Evolutionary conservation across 371 early-diverging fungal species (phyloP).

Genomic region (Fennellomyces sp.): DNA sequence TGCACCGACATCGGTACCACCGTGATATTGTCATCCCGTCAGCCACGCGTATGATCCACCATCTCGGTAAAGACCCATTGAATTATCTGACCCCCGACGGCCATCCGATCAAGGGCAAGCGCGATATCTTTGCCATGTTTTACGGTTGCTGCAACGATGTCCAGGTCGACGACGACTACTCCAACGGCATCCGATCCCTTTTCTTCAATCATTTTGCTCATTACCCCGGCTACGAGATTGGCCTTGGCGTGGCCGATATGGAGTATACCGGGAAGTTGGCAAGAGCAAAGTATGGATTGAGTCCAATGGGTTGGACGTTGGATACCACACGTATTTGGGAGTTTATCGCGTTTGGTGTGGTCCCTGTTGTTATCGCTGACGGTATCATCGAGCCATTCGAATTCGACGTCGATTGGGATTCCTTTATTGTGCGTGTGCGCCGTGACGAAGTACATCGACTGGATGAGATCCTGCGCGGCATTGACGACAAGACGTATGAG

Average conservation of each 20-base stretch:
- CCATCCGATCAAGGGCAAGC: slow-evolving; percentile 33
- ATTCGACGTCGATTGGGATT: slow-evolving; percentile 61
- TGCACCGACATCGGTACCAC: slow-evolving; percentile 44
- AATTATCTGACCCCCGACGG: slow-evolving; percentile 36
- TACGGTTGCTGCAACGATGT: slow-evolving; percentile 50
- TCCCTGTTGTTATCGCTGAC: slow-evolving; percentile 60
- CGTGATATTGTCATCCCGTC: slow-evolving; percentile 61
- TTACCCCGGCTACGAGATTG: slow-evolving; percentile 52
- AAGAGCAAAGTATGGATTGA: slow-evolving; percentile 52
- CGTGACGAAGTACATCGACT: slow-evolving; percentile 55
- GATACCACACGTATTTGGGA: slow-evolving; percentile 63
- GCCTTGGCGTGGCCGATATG: slow-evolving; percentile 30
- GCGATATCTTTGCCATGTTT: slow-evolving; percentile 53
- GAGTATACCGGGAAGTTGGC: slow-evolving; percentile 47
- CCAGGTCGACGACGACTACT: slow-evolving; percentile 46
- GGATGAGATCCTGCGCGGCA: slow-evolving; percentile 48
- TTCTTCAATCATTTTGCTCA: slow-evolving; percentile 42
- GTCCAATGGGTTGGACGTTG: slow-evolving; percentile 61
- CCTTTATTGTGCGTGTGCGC: slow-evolving; percentile 49
- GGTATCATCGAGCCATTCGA: slow-evolving; percentile 61
- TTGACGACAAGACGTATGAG: slow-evolving; percentile 51
- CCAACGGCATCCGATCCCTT: slow-evolving; percentile 55
- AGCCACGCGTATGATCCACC: slow-evolving; percentile 49
- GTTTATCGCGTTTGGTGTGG: slow-evolving; percentile 61
- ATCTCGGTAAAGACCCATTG: slow-evolving; percentile 30